Conservation (phyloP, 1,139 yeast species). For the Lodderomyces beijingensis region DNA sequence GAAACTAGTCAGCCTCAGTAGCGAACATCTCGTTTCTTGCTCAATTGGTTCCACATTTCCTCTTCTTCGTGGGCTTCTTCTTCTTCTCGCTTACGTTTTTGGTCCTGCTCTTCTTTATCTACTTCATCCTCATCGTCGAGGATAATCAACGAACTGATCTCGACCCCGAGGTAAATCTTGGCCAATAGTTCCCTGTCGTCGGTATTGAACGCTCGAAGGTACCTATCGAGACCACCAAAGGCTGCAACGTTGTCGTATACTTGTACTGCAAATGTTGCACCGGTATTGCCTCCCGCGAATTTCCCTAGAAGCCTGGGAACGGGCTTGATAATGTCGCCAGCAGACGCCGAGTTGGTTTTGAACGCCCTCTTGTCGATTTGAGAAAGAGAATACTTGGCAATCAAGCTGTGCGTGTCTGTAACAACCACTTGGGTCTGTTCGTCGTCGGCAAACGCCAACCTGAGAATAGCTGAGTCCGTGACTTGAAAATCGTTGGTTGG, state of each 20-base stretch:
- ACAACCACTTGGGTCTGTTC: slow-evolving; percentile 41
- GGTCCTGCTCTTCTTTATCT: slow-evolving; percentile 18
- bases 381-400: slow-evolving; percentile 48
- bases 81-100: slow-evolving; percentile 23
- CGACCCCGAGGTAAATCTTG: slow-evolving; percentile 74
- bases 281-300: slow-evolving; percentile 43
- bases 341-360: slow-evolving; percentile 40
- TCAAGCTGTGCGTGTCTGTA: slow-evolving; percentile 53
- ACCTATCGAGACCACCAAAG: slow-evolving; percentile 85
- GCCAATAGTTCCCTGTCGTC: slow-evolving; percentile 55
- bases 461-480: slow-evolving; percentile 44
- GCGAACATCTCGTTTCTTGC: slow-evolving; percentile 15
- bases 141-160: slow-evolving; percentile 54
- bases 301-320: slow-evolving; percentile 40
- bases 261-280: slow-evolving; percentile 36
- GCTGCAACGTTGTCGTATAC: slow-evolving; percentile 27
- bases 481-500: slow-evolving; percentile 51
- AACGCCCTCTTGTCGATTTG: slow-evolving; percentile 35
- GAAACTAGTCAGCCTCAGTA: slow-evolving; percentile 12
- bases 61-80: slow-evolving; percentile 34
- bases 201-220: slow-evolving; percentile 70
- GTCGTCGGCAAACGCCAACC: slow-evolving; percentile 30
- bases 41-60: slow-evolving; percentile 39
- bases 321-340: slow-evolving; percentile 38
- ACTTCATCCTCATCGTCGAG: slow-evolving; percentile 45